Evolutionary conservation across 768 basidiomycete species (phyloP), one percentile per base, ranked within the genome.

Genomic region (Mycena amicta): DNA sequence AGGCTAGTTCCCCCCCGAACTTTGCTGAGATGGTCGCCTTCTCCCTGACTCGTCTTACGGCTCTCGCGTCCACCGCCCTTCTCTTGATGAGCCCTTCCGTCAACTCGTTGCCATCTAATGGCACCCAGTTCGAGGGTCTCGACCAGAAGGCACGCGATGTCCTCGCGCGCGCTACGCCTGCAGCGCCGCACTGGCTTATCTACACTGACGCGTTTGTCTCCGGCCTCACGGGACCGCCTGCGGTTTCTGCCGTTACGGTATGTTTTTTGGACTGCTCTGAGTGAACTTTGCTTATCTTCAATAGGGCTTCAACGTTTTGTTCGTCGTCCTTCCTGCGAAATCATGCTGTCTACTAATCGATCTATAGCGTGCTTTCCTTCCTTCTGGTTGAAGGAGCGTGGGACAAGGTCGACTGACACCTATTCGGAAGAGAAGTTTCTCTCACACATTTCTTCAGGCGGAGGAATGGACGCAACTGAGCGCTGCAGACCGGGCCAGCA

Each of bases 101-200:
- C 13, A 50, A 52, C 39, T 64, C 66, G 6, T 54, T 56, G n/a
- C 61, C 65, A 4, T 55, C 63, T 18, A 65, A 68, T 47, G 50
- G 15, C 28, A 72, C 66, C 23, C 29, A 39, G 12, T 64, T 70
- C 52, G 66, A 68, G 20, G 67, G 66, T 22, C 69, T 77, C n/a
- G 68, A 67, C 53, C 59, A 72, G 23, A 66, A 72, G 47, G 70
- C 67, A 5, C 64, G 71, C 39, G 61, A 73, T 37, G 69, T 78
- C 50, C 45, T 75, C 50, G 66, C 71, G 52, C 72, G 72, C 18
- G 73, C 77, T 5, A 75, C 75, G 15, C 74, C 75, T 28, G 76
- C 77, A 23, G 75, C 83, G 3, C 86, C 86, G 40, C 77, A 80
- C 65, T 88, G 79, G 61, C 76, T 80, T 6, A 68, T 76, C 16